phyloP scores from a whole-genome alignment of 768 basidiomycete genomes.

The Inosperma sp. region DNA sequence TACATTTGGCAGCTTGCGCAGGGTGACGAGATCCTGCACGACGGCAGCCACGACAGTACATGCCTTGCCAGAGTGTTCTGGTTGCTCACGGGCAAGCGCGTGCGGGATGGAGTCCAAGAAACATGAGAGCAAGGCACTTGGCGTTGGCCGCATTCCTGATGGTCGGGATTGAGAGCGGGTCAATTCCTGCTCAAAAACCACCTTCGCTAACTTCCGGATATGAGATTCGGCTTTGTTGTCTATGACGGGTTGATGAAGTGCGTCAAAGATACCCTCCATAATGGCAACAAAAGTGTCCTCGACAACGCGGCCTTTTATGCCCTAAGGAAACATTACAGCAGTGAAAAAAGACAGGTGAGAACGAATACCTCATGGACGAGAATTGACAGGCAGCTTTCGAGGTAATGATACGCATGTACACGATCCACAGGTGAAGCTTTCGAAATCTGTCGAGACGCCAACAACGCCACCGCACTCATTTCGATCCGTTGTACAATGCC shows the following conservation, averaged over 20 bases:
- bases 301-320: constrained; percentile 64
- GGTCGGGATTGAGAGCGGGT: constrained; percentile 54
- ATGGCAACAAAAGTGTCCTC: constrained; percentile 67
- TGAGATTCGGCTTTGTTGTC: constrained; percentile 65
- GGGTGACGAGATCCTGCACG: constrained; percentile 59
- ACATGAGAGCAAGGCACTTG: constrained; percentile 56
- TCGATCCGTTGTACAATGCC: constrained; percentile 61
- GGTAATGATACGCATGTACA: constrained; percentile 55
- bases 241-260: constrained; percentile 64
- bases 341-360: not conserved
- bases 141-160: constrained; percentile 45
- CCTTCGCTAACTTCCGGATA: constrained; percentile 61
- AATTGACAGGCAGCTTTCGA: constrained; percentile 68
- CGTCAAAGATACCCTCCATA: constrained; percentile 76
- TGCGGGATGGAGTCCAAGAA: constrained; percentile 81
- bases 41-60: constrained; percentile 57
- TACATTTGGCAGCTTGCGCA: constrained; percentile 45
- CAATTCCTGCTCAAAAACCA: constrained; percentile 74
- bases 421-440: constrained; percentile 50
- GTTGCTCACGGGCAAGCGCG: constrained; percentile 63
- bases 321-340: constrained; percentile 39
- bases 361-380: constrained; percentile 68
- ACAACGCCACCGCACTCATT: constrained; percentile 55
- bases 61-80: constrained; percentile 56
- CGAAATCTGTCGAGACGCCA: constrained; percentile 61